A percentile compares a stretch with the other conserved stretches of the same genome.
phyloP scores from a whole-genome alignment of 2,329 filamentous ascomycete species.

The Xylaria sp. region DNA sequence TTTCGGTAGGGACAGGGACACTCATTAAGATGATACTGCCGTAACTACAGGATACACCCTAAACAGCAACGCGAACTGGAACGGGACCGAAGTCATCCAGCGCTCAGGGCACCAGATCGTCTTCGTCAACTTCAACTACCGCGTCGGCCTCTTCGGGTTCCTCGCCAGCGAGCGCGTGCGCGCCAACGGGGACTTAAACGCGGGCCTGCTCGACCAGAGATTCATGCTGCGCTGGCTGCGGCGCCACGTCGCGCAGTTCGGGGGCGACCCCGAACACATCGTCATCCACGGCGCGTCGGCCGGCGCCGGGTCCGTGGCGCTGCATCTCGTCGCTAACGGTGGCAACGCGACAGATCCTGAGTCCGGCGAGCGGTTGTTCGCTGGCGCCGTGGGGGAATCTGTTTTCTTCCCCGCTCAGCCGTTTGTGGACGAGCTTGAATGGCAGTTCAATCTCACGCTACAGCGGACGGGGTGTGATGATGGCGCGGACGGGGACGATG shows the following conservation, averaged over 20 bases:
- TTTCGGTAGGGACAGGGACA: neutral
- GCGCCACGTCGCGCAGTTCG: constrained; percentile 67
- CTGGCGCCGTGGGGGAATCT: constrained; percentile 59
- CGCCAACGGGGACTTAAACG: constrained; percentile 68
- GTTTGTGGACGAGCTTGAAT: constrained; percentile 57
- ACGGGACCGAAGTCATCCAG: constrained; percentile 60
- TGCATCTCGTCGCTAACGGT: constrained; percentile 17
- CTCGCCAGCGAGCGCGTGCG: constrained; percentile 67
- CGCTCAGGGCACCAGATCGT: constrained; percentile 60
- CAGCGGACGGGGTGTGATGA: constrained; percentile 52
- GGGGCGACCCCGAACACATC: constrained; percentile 68
- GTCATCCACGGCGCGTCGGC: constrained; percentile 72
- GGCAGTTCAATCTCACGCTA: constrained; percentile 58
- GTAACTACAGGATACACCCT: constrained; percentile 52
- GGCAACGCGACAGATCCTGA: constrained; percentile 3
- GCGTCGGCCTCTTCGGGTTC: constrained; percentile 72
- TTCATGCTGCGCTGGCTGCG: constrained; percentile 71
- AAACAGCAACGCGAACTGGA: constrained; percentile 64
- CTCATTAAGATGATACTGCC: neutral
- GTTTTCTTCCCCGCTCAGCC: constrained; percentile 63
- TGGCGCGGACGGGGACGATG: constrained; percentile 39
- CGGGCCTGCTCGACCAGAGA: constrained; percentile 72
- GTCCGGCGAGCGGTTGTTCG: constrained; percentile 56
- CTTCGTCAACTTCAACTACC: constrained; percentile 71
- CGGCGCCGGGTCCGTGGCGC: constrained; percentile 67